Percentiles rank a stretch among this genome's conserved stretches.
Conservation (phyloP, 306 rosid species). For the Quercus ilex region DNA sequence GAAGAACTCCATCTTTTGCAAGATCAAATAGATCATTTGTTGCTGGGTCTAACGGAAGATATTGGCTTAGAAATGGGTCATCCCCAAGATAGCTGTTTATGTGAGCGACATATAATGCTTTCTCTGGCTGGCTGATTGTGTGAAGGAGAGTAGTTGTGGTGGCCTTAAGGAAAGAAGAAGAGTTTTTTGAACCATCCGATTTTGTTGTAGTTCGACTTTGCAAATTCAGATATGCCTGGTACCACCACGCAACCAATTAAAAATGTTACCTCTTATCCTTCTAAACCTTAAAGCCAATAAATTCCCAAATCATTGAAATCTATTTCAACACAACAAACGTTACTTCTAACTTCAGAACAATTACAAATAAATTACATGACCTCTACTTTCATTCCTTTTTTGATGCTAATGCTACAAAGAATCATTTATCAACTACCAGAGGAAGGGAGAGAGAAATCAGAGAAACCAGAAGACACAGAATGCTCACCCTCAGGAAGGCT, state of each 20-base stretch:
- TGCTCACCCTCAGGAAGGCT: conserved; percentile 73
- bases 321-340: neutral
- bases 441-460: neutral
- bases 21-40: conserved; percentile 67
- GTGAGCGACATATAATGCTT: conserved; percentile 78
- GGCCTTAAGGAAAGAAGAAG: conserved; percentile 83
- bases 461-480: neutral
- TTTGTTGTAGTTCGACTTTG: conserved; percentile 52
- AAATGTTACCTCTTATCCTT: conserved; percentile 6
- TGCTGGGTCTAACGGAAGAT: conserved; percentile 77
- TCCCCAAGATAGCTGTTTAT: conserved; percentile 93
- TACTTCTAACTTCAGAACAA: conserved; percentile 2
- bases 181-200: conserved; percentile 61
- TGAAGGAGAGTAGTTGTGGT: conserved; percentile 87
- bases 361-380: neutral
- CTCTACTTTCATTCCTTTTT: neutral
- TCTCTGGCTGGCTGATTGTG: conserved; percentile 87
- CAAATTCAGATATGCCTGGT: conserved; percentile 70
- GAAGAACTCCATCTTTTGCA: conserved; percentile 87
- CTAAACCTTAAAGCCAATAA: conserved; percentile 15
- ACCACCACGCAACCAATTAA: conserved; percentile 22
- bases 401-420: neutral
- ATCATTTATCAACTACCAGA: neutral
- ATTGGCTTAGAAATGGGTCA: conserved; percentile 75
- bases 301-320: conserved; percentile 8